Evolutionary conservation across 352 stramenopile genomes (phyloP), one percentile per base, ranked within the genome.

Genomic region (Globisporangium orthogonon): DNA sequence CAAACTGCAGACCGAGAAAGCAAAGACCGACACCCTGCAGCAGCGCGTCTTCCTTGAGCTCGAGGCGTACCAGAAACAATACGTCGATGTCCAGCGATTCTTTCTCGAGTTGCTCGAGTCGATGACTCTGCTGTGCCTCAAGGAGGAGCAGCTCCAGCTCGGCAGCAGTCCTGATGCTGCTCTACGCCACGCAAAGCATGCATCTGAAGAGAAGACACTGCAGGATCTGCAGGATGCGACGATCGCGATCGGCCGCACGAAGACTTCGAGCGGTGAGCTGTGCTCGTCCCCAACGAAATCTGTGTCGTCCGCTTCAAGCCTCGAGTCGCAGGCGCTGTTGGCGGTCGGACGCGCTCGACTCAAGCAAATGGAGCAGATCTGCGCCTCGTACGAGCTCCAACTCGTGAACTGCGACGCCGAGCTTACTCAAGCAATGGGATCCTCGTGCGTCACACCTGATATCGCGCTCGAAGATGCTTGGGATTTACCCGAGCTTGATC

Each of bases 61-160:
- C 3, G 73, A 84, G 31, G 54, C 52, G 29, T 84, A 74, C 65
- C 76, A 81, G 23, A 61, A 67, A 43, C 68, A 86, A 58, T 77
- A 73, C 48, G 58, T 82, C 11, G 71, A 86, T 31, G 64, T 65
- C 3, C 78, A 87, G 18, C 64, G 81, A 15, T 70, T 70, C 54
- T 71, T 85, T 29, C 71, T 87, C 31, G 68, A 75, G 29, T 41
- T 86, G 4, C 51, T 87, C 6, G 74, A 87, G 56, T 44, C 66
- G 17, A 65, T 86, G 53, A 86, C 78, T 0, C 40, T 45, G 0
- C 31, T 87, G 15, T 74, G 66, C 23, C 13, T 87, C 29, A 64
- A 64, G 40, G 72, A 83, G 40, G 66, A 78, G 51, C 57, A 74
- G 23, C 28, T 82, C 6, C 56, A 74, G 54, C 50, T 43, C 5